Conservation (phyloP, 2,329 filamentous ascomycete genomes). For the Colletotrichum tanaceti region DNA sequence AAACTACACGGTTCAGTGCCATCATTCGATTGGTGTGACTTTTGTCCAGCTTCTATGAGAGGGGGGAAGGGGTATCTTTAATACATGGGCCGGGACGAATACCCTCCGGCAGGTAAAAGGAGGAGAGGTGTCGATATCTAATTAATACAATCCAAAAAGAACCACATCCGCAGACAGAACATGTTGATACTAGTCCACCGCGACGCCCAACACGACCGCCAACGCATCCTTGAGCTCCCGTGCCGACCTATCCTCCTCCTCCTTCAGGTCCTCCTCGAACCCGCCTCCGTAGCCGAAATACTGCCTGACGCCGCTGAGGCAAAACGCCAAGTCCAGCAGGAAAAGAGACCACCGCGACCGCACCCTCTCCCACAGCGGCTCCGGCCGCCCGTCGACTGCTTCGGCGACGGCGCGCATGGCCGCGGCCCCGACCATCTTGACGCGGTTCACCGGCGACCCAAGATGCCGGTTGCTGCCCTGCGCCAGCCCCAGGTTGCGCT, state of each 20-base stretch:
- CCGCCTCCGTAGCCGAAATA: conserved; percentile 16
- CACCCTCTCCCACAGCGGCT: neutral
- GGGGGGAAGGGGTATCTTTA: no score
- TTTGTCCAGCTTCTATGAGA: no score
- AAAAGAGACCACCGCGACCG: conserved; percentile 16
- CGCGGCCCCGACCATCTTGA: conserved; percentile 69
- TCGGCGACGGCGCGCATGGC: conserved; percentile 23
- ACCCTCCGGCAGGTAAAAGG: neutral
- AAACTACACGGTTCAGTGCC: no score
- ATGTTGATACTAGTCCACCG: conserved; percentile 26
- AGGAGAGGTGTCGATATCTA: neutral
- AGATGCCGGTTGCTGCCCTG: conserved; percentile 81
- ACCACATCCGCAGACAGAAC: neutral
- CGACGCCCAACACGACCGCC: conserved; percentile 15
- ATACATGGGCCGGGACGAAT: neutral
- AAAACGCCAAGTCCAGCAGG: conserved; percentile 10
- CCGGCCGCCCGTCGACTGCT: neutral
- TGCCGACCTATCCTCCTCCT: conserved; percentile 16
- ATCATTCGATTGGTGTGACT: no score
- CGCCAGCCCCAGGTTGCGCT: conserved; percentile 78
- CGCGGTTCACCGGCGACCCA: conserved; percentile 77
- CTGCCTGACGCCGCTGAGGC: conserved; percentile 17
- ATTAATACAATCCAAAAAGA: no score
- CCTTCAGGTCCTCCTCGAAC: conserved; percentile 19
- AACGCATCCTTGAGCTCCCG: conserved; percentile 14